phyloP scores from a whole-genome alignment of 129 eudicot genomes.

The Saussurea involucrata region DNA sequence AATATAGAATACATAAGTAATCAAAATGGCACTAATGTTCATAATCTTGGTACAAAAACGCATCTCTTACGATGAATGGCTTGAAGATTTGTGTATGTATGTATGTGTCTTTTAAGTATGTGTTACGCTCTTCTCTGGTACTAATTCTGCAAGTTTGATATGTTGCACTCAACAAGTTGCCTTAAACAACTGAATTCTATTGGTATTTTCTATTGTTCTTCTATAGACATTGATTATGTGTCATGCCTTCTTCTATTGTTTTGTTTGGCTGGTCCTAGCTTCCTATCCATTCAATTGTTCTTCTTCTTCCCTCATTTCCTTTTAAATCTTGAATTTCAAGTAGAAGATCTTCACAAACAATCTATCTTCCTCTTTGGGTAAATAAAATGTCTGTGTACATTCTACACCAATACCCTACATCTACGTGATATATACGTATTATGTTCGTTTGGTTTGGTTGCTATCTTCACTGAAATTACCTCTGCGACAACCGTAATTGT shows the following conservation, averaged over 20 bases:
- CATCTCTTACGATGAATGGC: background rate
- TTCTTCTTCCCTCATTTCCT: background rate
- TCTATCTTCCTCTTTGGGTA: background rate
- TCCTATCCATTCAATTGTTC: background rate
- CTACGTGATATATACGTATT: background rate
- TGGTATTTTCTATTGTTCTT: background rate
- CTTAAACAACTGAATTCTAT: background rate
- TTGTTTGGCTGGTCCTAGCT: background rate
- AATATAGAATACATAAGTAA: background rate
- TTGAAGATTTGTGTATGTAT: background rate
- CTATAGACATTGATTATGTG: background rate
- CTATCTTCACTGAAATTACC: background rate
- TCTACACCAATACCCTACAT: background rate
- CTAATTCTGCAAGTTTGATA: background rate
- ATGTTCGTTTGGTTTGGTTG: background rate
- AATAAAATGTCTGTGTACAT: background rate
- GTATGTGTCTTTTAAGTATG: background rate
- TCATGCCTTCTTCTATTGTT: background rate
- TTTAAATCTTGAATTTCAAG: background rate
- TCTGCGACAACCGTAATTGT: background rate
- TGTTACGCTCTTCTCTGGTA: background rate
- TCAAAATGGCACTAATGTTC: background rate
- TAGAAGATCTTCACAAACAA: background rate
- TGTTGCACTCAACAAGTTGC: background rate
- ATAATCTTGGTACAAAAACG: background rate